Percentiles rank a stretch among this genome's conserved stretches.
phyloP scores from a whole-genome alignment of 768 basidiomycete genomes.

The Sistotremastrum niveocremeum region DNA sequence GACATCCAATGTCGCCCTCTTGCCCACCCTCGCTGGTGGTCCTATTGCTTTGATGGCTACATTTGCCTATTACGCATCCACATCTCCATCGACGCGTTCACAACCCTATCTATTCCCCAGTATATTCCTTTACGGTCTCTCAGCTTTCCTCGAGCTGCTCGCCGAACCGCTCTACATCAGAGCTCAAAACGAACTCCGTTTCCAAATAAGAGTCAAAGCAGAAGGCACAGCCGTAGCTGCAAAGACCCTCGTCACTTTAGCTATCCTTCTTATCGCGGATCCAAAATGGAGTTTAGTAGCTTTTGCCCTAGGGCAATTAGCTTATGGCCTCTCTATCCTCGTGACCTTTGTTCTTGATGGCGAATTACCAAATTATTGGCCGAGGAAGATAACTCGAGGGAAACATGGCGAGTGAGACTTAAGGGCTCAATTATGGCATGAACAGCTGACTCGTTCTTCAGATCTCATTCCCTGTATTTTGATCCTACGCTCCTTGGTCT shows the following conservation, averaged over 20 bases:
- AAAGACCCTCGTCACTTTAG: conserved; percentile 64
- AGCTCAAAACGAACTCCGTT: conserved; percentile 53
- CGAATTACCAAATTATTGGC: conserved; percentile 22
- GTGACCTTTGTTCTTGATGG: conserved; percentile 37
- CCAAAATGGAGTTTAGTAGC: conserved; percentile 51
- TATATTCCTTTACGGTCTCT: conserved; percentile 54
- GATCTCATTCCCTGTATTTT: conserved; percentile 20
- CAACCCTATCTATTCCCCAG: conserved; percentile 57
- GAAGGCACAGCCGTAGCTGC: conserved; percentile 72
- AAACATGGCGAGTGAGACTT: conserved; percentile 18
- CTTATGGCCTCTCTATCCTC: conserved; percentile 51
- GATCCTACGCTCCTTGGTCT: conserved; percentile 39
- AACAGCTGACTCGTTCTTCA: neutral
- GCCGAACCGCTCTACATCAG: conserved; percentile 80
- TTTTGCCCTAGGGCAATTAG: conserved; percentile 77
- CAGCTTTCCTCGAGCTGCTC: conserved; percentile 64
- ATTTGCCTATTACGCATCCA: conserved; percentile 37
- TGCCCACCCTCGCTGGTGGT: conserved; percentile 59
- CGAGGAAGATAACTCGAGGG: conserved; percentile 12
- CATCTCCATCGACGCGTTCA: conserved; percentile 36
- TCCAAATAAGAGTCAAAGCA: conserved; percentile 62
- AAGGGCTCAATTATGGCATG: conserved; percentile 6
- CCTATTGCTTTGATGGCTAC: conserved; percentile 44
- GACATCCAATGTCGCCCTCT: conserved; percentile 37
- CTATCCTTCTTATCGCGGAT: conserved; percentile 37